Conservation (phyloP, 352 stramenopile genomes). For the Globisporangium splendens region DNA sequence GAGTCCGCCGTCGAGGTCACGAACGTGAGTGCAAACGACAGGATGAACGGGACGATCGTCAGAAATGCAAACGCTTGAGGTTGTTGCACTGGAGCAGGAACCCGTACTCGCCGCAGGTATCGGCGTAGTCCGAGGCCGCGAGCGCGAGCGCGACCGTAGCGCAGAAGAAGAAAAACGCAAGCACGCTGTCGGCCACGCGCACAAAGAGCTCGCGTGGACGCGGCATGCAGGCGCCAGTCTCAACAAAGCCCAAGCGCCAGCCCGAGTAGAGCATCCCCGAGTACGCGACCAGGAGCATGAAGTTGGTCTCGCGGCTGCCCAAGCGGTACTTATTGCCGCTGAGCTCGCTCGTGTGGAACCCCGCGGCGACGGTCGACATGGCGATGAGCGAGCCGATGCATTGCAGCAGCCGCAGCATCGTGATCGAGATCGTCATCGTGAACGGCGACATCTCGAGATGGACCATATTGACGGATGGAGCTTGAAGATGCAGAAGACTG, state of each 20-base stretch:
- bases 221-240: conserved; percentile 22
- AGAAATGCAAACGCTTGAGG: conserved; percentile 39
- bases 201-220: conserved; percentile 25
- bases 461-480: not conserved
- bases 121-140: conserved; percentile 22
- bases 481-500: too few relatives aligned
- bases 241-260: conserved; percentile 24
- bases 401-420: conserved; percentile 26
- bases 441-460: conserved; percentile 22
- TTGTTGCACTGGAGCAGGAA: conserved; percentile 35
- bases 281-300: conserved; percentile 25
- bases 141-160: conserved; percentile 27
- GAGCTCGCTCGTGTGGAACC: conserved; percentile 9
- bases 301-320: conserved; percentile 16
- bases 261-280: conserved; percentile 23
- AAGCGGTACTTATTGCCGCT: conserved; percentile 10
- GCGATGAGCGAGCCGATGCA: conserved; percentile 25
- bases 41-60: conserved; percentile 23
- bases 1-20: conserved; percentile 8
- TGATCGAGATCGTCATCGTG: conserved; percentile 20
- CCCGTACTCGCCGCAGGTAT: conserved; percentile 28
- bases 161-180: conserved; percentile 25
- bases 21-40: conserved; percentile 33
- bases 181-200: conserved; percentile 21
- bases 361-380: conserved; percentile 7